phyloP scores from a whole-genome alignment of 139 green algal species.

The Axilococcus clingmanii region DNA sequence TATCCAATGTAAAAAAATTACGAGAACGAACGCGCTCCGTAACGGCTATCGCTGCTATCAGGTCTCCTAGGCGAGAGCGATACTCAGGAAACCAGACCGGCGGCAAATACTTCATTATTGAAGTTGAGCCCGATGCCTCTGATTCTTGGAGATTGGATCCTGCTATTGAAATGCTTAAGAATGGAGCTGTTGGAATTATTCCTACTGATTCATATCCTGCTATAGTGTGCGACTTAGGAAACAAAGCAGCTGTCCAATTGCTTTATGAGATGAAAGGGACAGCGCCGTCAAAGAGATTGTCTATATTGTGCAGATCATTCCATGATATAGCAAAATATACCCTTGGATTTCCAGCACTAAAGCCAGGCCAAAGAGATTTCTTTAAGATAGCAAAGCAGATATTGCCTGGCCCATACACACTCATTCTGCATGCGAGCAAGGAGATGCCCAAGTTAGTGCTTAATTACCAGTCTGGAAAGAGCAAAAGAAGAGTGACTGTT shows the following conservation, averaged over 20 bases:
- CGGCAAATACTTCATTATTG: too few species aligned
- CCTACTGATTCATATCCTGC: conserved; percentile 79
- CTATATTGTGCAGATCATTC: conserved; percentile 56
- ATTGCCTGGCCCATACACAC: conserved; percentile 80
- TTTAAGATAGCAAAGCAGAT: conserved; percentile 58
- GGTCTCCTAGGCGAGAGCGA: too few species aligned
- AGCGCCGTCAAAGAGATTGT: conserved; percentile 58
- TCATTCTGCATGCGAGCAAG: conserved; percentile 79
- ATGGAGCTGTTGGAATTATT: conserved; percentile 70
- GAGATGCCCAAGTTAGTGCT: conserved; percentile 58
- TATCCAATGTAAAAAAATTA: too few species aligned
- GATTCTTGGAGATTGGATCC: conserved; percentile 64
- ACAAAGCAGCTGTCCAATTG: conserved; percentile 47
- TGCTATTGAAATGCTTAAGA: conserved; percentile 37
- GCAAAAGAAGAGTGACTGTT: conserved; percentile 53
- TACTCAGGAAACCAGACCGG: background rate
- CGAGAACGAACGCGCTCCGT: too few species aligned
- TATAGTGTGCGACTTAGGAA: conserved; percentile 67
- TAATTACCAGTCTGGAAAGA: conserved; percentile 15
- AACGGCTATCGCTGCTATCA: too few species aligned
- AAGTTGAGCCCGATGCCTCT: conserved; percentile 41
- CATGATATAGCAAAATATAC: conserved; percentile 40
- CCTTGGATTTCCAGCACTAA: conserved; percentile 53
- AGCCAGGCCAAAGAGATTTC: conserved; percentile 46
- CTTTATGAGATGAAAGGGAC: conserved; percentile 66